Conservation (phyloP, 2,329 filamentous ascomycete genomes). For the Pseudogymnoascus sp. region DNA sequence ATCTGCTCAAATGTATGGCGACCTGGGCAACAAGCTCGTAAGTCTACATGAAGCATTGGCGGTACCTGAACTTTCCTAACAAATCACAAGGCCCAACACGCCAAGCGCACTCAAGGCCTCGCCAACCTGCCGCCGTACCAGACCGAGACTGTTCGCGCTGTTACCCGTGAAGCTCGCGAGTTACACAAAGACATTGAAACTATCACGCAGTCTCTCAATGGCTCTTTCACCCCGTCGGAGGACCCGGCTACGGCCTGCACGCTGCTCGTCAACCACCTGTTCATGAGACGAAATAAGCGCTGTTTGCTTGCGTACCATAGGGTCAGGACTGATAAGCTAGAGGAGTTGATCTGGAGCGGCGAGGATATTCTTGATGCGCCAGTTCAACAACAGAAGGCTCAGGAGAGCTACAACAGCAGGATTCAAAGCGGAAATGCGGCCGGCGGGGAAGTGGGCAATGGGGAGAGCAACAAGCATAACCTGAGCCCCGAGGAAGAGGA, state of each 20-base stretch:
- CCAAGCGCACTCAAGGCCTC: constrained; percentile 86
- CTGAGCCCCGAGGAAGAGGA: constrained; percentile 94
- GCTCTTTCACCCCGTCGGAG: constrained; percentile 75
- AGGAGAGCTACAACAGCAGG: constrained; percentile 20
- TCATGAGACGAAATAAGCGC: constrained; percentile 92
- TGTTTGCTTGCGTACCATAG: constrained; percentile 92
- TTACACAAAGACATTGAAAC: constrained; percentile 76
- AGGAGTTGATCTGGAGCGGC: constrained; percentile 89
- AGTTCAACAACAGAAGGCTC: constrained; percentile 43
- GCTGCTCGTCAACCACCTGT: constrained; percentile 84
- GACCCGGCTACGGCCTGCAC: constrained; percentile 80
- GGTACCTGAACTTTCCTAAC: constrained; percentile 8
- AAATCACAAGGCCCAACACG: constrained; percentile 69
- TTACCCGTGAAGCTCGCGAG: constrained; percentile 87
- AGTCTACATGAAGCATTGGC: constrained; percentile 15
- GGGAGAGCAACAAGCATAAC: constrained; percentile 56
- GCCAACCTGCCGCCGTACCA: constrained; percentile 84
- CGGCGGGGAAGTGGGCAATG: constrained; percentile 30
- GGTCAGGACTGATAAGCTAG: constrained; percentile 80
- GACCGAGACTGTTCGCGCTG: constrained; percentile 77
- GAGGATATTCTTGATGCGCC: constrained; percentile 68
- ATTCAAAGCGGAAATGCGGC: constrained; percentile 25
- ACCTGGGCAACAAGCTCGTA: constrained; percentile 61
- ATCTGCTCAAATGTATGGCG: constrained; percentile 52
- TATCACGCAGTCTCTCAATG: constrained; percentile 73